Base-by-base conservation (phyloP, 2,329 filamentous ascomycete genomes). In the Pyricularia pennisetigena region DNA sequence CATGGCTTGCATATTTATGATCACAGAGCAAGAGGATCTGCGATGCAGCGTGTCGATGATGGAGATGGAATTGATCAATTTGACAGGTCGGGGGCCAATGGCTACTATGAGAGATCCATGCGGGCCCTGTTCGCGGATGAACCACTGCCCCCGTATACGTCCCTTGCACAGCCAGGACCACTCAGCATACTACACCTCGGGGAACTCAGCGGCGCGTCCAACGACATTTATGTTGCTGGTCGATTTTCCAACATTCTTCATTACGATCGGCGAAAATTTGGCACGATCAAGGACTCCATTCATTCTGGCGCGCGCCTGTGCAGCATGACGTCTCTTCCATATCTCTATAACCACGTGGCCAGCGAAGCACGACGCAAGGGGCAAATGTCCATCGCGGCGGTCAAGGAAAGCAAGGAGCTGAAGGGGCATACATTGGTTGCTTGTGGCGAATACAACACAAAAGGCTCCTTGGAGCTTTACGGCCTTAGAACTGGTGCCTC, bases 381-480 rank as follows among this genome's bases (percentile, higher is more conserved):
- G 24, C 81, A 85, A 69, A 79, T 89, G 24, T 85, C 87, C 12
- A 77, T 82, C 68, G 83, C 85, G 68, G 83, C 83, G 71, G 80
- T 87, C 14, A 80, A 77, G 70, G 79, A 80, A 23, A 82, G 82
- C n/a, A 89, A 89, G 72, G 78, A 74, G n/a, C 76, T 77, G 0
- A 73, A 78, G 0, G 84, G 77, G 0, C 83, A 89, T 64, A 93
- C 90, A 0, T 78, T 97, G 29, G 85, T 97, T 67, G 92, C 93
- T 2, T 92, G 91, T 57, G 94, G 94, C 5, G 92, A 94, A 75
- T 97, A 97, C 80, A 96, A 95, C 73, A 92, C 90, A 35, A 94
- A 95, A 76, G 94, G 94, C 0, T 94, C 91, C 0, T 81, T 98
- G 1, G 94, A 98, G 75, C 80, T 97, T n/a, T 97, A 97, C 76